Base-by-base conservation (phyloP, 2,329 filamentous ascomycete species). In the Penicillium sumatraense region DNA sequence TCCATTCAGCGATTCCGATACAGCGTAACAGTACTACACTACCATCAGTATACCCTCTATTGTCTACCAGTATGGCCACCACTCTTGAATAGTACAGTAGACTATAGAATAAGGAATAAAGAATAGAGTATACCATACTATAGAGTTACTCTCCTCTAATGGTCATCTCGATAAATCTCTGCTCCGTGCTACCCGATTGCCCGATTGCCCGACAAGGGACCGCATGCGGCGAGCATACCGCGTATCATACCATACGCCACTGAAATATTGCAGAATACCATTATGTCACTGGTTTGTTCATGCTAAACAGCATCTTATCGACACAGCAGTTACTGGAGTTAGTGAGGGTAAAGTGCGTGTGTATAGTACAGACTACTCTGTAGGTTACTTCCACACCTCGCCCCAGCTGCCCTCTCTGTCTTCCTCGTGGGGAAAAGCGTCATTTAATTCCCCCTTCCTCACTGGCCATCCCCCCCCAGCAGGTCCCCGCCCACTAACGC, bases 361-460 rank as follows among this genome's bases (percentile, higher is more conserved):
- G n/a, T n/a, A n/a, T n/a, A n/a, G n/a, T n/a, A n/a, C n/a, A n/a
- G n/a, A n/a, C n/a, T n/a, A n/a, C n/a, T n/a, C n/a, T n/a, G n/a
- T n/a, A n/a, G 11, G 6, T 14, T 31, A 31, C 4, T 31, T 10
- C 29, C 29, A 31, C 29, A 31, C 38, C 58, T 64, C 62, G 62
- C 61, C 11, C 57, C 53, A 64, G 61, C 61, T 64, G 58, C 62
- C 60, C 53, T 47, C 54, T 61, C 60, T 36, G 57, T 16, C 44
- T 46, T 16, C 56, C 58, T 60, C 57, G 54, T 61, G 59, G 57
- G 59, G 53, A 46, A 36, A 58, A 59, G 61, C 61, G 62, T 52
- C 63, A 65, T 65, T 65, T 64, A 61, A 62, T 65, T 65, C 49
- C 38, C 45, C 40, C 21, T 44, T 24, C n/a, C 16, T 58, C 4